Evolutionary conservation across 2,329 filamentous ascomycete genomes (phyloP).

Genomic region (Exophiala viscosa): DNA sequence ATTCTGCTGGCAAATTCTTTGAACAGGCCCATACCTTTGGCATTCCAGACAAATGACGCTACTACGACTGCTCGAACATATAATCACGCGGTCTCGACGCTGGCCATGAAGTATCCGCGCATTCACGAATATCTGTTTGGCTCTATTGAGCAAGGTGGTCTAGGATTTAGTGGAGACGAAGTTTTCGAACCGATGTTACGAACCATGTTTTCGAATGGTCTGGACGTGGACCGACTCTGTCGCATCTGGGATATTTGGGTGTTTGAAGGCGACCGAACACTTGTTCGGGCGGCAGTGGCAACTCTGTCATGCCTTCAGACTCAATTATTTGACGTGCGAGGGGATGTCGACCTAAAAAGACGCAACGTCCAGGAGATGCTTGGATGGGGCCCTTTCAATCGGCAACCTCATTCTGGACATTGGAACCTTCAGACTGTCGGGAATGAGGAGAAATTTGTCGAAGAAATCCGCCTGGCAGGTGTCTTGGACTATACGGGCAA

Average conservation of each 20-base stretch:
- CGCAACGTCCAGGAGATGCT: conserved; percentile 30
- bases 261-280: conserved; percentile 56
- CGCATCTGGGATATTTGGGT: conserved; percentile 61
- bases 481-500: conserved; percentile 34
- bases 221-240: conserved; percentile 52
- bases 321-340: conserved; percentile 40
- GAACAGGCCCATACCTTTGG: conserved; percentile 58
- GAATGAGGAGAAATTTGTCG: conserved; percentile 42
- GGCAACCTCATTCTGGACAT: conserved; percentile 38
- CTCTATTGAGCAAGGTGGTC: conserved; percentile 26
- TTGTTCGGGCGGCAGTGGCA: conserved; percentile 45
- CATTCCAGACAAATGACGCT: conserved; percentile 57
- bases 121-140: conserved; percentile 52
- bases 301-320: conserved; percentile 42
- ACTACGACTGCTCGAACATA: conserved; percentile 56
- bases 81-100: conserved; percentile 52
- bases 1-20: conserved; percentile 58
- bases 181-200: conserved; percentile 54
- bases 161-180: conserved; percentile 36
- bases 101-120: conserved; percentile 56
- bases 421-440: conserved; percentile 39
- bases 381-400: conserved; percentile 35
- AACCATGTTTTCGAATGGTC: conserved; percentile 50
- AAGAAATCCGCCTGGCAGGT: conserved; percentile 41
- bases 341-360: conserved; percentile 35